Percentiles rank a stretch among this genome's conserved stretches.
Evolutionary conservation across 2,329 filamentous ascomycete species (phyloP).

Genomic region (Venturia oleaginea): DNA sequence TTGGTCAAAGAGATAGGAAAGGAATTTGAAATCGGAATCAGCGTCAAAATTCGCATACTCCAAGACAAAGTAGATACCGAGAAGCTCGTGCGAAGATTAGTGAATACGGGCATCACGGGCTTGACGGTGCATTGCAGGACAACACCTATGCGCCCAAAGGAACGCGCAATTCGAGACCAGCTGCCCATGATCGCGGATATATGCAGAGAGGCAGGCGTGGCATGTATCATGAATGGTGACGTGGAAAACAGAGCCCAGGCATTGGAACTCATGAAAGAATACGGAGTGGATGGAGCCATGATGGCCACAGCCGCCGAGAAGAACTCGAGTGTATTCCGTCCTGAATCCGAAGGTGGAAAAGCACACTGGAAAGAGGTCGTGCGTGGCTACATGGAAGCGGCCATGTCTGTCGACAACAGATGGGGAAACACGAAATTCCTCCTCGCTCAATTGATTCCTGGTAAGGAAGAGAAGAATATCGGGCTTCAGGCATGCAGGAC

Average conservation of each 20-base stretch:
- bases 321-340: slow-evolving; percentile 80
- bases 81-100: slow-evolving; percentile 65
- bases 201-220: slow-evolving; percentile 77
- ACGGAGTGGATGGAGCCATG: slow-evolving; percentile 89
- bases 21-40: slow-evolving; percentile 81
- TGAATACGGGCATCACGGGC: slow-evolving; percentile 80
- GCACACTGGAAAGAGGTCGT: slow-evolving; percentile 70
- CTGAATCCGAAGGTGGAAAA: slow-evolving; percentile 57
- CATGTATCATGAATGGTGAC: slow-evolving; percentile 93
- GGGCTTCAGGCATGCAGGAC: slow-evolving; percentile 56
- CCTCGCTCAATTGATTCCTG: slow-evolving; percentile 75
- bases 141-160: slow-evolving; percentile 85
- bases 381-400: slow-evolving; percentile 61
- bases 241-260: slow-evolving; percentile 69
- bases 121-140: slow-evolving; percentile 94
- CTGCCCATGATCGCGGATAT: slow-evolving; percentile 73
- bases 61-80: slow-evolving; percentile 69
- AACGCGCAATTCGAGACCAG: slow-evolving; percentile 78
- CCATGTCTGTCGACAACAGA: slow-evolving; percentile 72
- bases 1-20: slow-evolving; percentile 70
- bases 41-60: slow-evolving; percentile 89
- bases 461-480: slow-evolving; percentile 58
- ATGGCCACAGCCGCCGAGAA: slow-evolving; percentile 88
- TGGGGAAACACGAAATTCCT: slow-evolving; percentile 92
- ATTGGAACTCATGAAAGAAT: slow-evolving; percentile 62